Conservation (phyloP, 306 rosid species). For the Ceratonia siliqua region DNA sequence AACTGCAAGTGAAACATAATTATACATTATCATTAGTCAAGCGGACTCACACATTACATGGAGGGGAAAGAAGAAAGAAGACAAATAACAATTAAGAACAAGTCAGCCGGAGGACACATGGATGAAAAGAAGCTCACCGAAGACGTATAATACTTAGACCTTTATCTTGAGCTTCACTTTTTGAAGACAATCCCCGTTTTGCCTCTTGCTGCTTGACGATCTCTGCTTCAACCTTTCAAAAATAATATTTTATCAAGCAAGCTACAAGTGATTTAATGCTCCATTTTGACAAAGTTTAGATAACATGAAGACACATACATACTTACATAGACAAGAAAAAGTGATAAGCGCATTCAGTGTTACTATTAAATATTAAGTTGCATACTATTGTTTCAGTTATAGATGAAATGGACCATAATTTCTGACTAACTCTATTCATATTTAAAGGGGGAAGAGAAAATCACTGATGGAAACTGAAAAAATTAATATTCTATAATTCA, state of each 20-base stretch:
- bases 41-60: not conserved
- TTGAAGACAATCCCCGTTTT: slow-evolving; percentile 76
- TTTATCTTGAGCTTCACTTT: slow-evolving; percentile 93
- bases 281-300: slow-evolving; percentile 26
- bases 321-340: not conserved
- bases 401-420: not conserved
- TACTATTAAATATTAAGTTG: not conserved
- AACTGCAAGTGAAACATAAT: slow-evolving; percentile 53
- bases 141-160: slow-evolving; percentile 67
- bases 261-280: slow-evolving; percentile 31
- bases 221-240: slow-evolving; percentile 86
- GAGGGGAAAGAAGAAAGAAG: not conserved
- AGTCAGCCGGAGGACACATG: slow-evolving; percentile 13
- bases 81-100: slow-evolving; percentile 25
- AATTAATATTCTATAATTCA: not conserved
- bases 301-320: not conserved
- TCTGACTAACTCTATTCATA: no score
- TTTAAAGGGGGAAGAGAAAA: slow-evolving; percentile 1
- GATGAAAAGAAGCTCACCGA: slow-evolving; percentile 51
- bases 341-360: not conserved
- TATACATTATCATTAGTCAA: slow-evolving; percentile 1
- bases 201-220: slow-evolving; percentile 72
- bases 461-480: slow-evolving; percentile 21
- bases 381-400: not conserved
- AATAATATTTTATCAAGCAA: slow-evolving; percentile 29